Percentiles rank a stretch among this genome's conserved stretches.
These are phyloP conservation scores for Alectoria sarmentosa DNA, from an alignment of 495 filamentous ascomycete genomes.

Conservation along the genomic window DNA sequence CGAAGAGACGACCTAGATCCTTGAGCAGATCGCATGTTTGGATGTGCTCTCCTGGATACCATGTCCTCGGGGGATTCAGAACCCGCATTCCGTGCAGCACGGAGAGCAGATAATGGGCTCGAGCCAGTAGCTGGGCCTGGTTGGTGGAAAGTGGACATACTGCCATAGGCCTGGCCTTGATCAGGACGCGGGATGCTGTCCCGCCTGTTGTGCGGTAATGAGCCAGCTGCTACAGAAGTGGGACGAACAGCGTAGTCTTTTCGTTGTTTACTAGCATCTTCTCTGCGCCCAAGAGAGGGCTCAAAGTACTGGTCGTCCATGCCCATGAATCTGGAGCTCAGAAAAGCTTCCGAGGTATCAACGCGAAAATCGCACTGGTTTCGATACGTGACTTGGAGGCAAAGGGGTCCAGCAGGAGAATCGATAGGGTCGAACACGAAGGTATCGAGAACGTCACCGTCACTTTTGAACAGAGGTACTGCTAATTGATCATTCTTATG, in stretches of 20 bases:
- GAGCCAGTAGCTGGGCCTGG: constrained; percentile 64
- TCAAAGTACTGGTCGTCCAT: constrained; percentile 81
- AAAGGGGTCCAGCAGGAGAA: constrained; percentile 78
- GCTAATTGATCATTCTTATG: constrained; percentile 57
- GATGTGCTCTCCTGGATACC: constrained; percentile 52
- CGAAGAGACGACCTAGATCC: constrained; percentile 54
- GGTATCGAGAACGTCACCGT: constrained; percentile 59
- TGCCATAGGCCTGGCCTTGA: constrained; percentile 79
- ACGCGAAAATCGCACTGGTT: constrained; percentile 84
- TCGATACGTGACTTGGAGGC: constrained; percentile 73
- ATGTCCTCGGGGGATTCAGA: constrained; percentile 49
- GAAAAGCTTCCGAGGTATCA: constrained; percentile 79
- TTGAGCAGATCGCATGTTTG: constrained; percentile 50
- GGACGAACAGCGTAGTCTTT: constrained; percentile 32
- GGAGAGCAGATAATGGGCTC: constrained; percentile 81
- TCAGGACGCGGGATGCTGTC: constrained; percentile 33
- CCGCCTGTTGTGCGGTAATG: constrained; percentile 11
- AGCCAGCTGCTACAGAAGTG: constrained; percentile 54
- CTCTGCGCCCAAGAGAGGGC: constrained; percentile 53
- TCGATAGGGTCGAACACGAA: constrained; percentile 75
- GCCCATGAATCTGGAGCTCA: constrained; percentile 95
- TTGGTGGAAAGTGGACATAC: constrained; percentile 87
- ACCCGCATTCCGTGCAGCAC: constrained; percentile 53
- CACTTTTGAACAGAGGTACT: constrained; percentile 62
- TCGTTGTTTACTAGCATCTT: constrained; percentile 28